Conservation (phyloP, 495 filamentous ascomycete species). For the Xylaria flabelliformis region DNA sequence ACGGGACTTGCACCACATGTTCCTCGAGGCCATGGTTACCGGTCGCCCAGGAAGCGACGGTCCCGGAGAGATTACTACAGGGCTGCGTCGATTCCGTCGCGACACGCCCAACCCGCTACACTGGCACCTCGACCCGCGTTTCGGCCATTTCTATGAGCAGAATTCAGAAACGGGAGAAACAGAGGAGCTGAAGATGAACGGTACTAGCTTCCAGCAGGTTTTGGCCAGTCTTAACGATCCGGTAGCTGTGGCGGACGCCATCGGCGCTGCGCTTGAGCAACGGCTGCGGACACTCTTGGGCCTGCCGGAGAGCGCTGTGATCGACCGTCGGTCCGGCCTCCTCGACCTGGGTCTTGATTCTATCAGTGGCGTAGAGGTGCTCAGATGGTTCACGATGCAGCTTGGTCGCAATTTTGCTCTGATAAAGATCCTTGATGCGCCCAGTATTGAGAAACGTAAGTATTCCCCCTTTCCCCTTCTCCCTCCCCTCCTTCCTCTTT, state of each 20-base stretch:
- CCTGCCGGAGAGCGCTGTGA: conserved; percentile 32
- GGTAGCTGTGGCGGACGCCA: conserved; percentile 30
- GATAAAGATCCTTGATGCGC: conserved; percentile 50
- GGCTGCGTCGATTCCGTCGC: conserved; percentile 44
- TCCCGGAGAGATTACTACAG: conserved; percentile 47
- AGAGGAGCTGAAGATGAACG: background rate
- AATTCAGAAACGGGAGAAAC: background rate
- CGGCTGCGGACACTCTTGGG: conserved; percentile 42
- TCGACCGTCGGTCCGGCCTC: conserved; percentile 37
- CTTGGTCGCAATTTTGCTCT: conserved; percentile 51
- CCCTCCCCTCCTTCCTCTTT: background rate
- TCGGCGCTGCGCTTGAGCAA: conserved; percentile 36
- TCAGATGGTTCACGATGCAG: conserved; percentile 64
- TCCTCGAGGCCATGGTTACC: conserved; percentile 61
- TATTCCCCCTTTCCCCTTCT: background rate
- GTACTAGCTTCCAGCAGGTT: conserved; percentile 34
- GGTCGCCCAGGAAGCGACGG: conserved; percentile 36
- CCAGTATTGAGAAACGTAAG: conserved; percentile 38
- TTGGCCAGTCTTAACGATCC: conserved; percentile 29
- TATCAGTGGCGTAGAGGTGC: conserved; percentile 66
- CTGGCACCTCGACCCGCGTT: conserved; percentile 52
- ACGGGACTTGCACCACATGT: conserved; percentile 64
- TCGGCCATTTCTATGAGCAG: conserved; percentile 43
- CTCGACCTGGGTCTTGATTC: conserved; percentile 67
- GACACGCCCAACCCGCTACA: conserved; percentile 35